Evolutionary conservation across 768 basidiomycete species (phyloP).

Genomic region (Infundibulicybe gibba): DNA sequence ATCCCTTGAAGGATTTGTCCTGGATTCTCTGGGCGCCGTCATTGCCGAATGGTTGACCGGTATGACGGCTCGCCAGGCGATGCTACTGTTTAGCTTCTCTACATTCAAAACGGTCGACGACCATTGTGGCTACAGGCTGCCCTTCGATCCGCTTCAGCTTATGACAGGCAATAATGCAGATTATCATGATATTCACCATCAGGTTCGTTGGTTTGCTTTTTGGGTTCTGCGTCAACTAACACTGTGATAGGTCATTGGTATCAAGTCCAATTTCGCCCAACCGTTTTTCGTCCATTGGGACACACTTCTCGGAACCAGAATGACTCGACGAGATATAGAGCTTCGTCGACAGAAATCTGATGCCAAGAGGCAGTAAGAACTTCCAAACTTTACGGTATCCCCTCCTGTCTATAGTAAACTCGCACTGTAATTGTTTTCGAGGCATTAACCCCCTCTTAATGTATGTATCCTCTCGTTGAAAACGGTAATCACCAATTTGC

Average conservation of each 20-base stretch:
- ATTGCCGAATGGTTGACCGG: slow-evolving; percentile 67
- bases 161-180: slow-evolving; percentile 88
- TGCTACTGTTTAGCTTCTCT: slow-evolving; percentile 77
- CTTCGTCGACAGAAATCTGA: slow-evolving; percentile 35
- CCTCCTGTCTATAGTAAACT: background rate
- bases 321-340: slow-evolving; percentile 70
- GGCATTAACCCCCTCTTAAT: background rate
- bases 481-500: slow-evolving; percentile 44
- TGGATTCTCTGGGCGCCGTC: slow-evolving; percentile 80
- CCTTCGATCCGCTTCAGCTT: slow-evolving; percentile 90
- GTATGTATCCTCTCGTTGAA: slow-evolving; percentile 2
- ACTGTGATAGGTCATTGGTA: slow-evolving; percentile 58
- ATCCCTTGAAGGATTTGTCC: slow-evolving; percentile 91
- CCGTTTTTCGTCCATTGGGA: slow-evolving; percentile 99
- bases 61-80: slow-evolving; percentile 80
- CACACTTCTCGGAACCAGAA: slow-evolving; percentile 73
- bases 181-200: slow-evolving; percentile 98
- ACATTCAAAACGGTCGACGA: slow-evolving; percentile 94
- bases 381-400: background rate
- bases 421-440: too few species aligned
- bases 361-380: slow-evolving; percentile 24
- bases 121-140: slow-evolving; percentile 87
- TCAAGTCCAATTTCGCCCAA: slow-evolving; percentile 94
- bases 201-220: slow-evolving; percentile 42
- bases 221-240: slow-evolving; percentile 3